Evolutionary conservation across 2,329 filamentous ascomycete species (phyloP), one percentile per base, ranked within the genome.

Genomic region (Macrophomina tecta): DNA sequence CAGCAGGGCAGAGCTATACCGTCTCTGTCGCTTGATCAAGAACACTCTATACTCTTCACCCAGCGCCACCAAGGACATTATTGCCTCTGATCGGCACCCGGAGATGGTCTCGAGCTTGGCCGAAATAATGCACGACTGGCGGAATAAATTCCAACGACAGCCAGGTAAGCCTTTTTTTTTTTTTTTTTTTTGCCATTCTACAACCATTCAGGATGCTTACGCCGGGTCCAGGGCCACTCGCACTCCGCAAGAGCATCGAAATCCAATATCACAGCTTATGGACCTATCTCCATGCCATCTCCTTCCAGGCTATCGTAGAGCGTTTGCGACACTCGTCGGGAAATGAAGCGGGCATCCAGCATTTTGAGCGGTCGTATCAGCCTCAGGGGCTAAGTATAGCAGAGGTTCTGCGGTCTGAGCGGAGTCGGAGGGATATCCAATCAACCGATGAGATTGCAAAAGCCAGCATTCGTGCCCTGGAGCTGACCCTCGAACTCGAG

Each of bases 241-340:
- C 42, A 16, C 30, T 61, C 16, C 30, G 56, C 16, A 61, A 36
- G 45, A 49, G 28, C 28, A 14, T 61, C 28, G 56, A 61, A 30
- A 61, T 61, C n/a, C 56, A 61, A 16, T 61, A 61, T 32, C 28
- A 61, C 56, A 61, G 49, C n/a, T 5, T 61, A 4, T 49, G 56
- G 56, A 61, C 30, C 4, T 61, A 61, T 23, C 16, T 61, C 30
- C 56, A 61, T 16, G 56, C 56, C 7, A 36, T 61, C n/a, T 11
- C n/a, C 4, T 61, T 61, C 45, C 56, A 61, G 49, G 56, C 56
- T 2, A 30, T 61, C 2, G 36, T 61, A 9, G 56, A 61, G n/a
- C 56, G 56, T 6, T 30, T 61, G 42, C 56, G 45, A 30, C 42
- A 42, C 16, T 36, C 14, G 7, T 36, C 56, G 5, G 32, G 16